Conservation (phyloP, 768 basidiomycete species). For the Panellus pusillus region DNA sequence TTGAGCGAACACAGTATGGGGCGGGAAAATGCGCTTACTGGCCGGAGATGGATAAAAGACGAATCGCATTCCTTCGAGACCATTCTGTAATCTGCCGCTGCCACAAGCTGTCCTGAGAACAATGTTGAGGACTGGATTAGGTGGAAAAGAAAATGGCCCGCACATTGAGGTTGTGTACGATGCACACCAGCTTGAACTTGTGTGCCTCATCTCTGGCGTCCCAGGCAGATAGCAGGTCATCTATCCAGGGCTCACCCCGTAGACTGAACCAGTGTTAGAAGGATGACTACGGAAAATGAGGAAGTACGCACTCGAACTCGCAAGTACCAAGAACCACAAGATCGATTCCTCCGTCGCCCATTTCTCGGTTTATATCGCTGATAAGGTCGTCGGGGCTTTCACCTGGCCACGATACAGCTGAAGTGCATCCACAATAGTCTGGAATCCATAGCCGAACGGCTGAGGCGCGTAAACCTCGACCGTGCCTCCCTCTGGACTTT, state of each 20-base stretch:
- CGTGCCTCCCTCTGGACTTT: constrained; percentile 17
- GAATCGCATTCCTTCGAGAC: constrained; percentile 37
- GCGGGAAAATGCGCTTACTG: constrained; percentile 33
- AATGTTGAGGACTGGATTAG: neutral
- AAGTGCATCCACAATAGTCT: constrained; percentile 31
- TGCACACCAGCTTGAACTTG: constrained; percentile 44
- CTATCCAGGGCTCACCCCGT: constrained; percentile 25
- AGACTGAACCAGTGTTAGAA: constrained; percentile 15
- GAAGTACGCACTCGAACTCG: constrained; percentile 38
- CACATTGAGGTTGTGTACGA: constrained; percentile 38
- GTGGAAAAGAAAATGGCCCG: neutral
- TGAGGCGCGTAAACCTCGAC: constrained; percentile 33
- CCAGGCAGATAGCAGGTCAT: constrained; percentile 35
- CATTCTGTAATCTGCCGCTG: constrained; percentile 35
- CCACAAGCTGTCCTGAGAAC: constrained; percentile 29
- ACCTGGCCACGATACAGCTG: constrained; percentile 32
- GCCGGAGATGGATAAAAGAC: constrained; percentile 38
- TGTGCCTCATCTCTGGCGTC: constrained; percentile 32
- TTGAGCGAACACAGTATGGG: neutral
- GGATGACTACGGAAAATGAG: neutral
- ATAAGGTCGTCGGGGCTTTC: constrained; percentile 29
- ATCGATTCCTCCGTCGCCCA: constrained; percentile 31
- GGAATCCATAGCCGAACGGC: constrained; percentile 34
- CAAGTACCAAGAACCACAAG: constrained; percentile 45
- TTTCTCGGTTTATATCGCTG: constrained; percentile 24